These are phyloP conservation scores for Magnolia sinica DNA, from an alignment of 164 flowering plant genomes.

Conservation along the genomic window DNA sequence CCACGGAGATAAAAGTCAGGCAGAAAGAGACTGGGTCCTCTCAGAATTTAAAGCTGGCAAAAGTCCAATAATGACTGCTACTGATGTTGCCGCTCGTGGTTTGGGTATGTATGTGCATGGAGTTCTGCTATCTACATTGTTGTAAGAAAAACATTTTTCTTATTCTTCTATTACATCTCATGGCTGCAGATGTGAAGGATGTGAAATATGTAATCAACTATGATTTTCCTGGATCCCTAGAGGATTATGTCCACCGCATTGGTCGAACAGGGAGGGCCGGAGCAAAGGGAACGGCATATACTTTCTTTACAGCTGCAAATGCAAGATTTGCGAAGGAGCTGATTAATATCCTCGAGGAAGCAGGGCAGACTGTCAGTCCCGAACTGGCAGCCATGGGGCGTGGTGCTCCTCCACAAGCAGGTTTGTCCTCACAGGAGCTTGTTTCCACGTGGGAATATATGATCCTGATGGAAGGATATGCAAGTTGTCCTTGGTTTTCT, in stretches of 20 bases:
- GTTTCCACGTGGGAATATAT: neutral
- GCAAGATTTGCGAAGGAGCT: slow-evolving; percentile 97
- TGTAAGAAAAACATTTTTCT: too few species aligned
- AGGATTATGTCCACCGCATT: slow-evolving; percentile 95
- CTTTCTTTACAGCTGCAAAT: slow-evolving; percentile 93
- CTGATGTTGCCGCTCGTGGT: slow-evolving; percentile 99
- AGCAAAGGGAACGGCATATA: slow-evolving; percentile 93
- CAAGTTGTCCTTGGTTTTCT: neutral
- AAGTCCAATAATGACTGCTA: slow-evolving; percentile 98
- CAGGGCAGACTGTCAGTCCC: slow-evolving; percentile 84
- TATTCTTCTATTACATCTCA: neutral
- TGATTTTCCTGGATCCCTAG: slow-evolving; percentile 94
- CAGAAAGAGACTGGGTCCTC: slow-evolving; percentile 99
- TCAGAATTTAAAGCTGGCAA: slow-evolving; percentile 96
- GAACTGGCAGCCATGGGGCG: slow-evolving; percentile 95
- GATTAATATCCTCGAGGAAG: slow-evolving; percentile 83
- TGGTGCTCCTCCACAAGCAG: slow-evolving; percentile 76
- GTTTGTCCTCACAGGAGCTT: slow-evolving; percentile 24
- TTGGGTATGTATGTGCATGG: slow-evolving; percentile 49
- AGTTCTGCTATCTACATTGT: neutral
- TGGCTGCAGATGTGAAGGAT: slow-evolving; percentile 86
- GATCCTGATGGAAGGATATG: neutral
- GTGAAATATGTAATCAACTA: slow-evolving; percentile 90
- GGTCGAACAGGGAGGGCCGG: slow-evolving; percentile 98
- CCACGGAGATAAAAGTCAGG: slow-evolving; percentile 98